Evolutionary conservation across 176 grass and related monocot genomes (phyloP).

Genomic region (Zizania latifolia): DNA sequence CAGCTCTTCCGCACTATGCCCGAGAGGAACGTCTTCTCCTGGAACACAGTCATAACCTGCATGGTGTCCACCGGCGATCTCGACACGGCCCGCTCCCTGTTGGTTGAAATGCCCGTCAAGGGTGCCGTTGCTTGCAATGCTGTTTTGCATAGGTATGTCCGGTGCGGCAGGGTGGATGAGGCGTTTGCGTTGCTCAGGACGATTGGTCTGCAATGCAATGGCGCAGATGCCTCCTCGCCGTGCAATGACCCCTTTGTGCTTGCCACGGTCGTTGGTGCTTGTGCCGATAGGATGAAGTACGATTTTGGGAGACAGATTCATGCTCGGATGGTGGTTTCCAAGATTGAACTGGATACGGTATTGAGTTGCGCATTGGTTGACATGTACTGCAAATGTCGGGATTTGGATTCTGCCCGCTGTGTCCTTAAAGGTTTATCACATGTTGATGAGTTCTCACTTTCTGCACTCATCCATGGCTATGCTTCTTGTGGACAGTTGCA

Average conservation of each 20-base stretch:
- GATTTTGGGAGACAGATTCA: conserved; percentile 54
- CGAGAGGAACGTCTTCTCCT: conserved; percentile 51
- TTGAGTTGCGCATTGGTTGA: conserved; percentile 48
- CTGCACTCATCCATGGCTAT: conserved; percentile 49
- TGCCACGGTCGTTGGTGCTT: conserved; percentile 55
- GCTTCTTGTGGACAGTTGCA: conserved; percentile 31
- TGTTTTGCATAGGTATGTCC: conserved; percentile 42
- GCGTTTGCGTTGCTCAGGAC: conserved; percentile 47
- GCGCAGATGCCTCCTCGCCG: not conserved
- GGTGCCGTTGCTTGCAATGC: conserved; percentile 45
- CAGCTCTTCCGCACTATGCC: conserved; percentile 51
- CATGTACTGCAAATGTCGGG: conserved; percentile 66
- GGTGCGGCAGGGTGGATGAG: conserved; percentile 20
- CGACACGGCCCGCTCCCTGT: conserved; percentile 12
- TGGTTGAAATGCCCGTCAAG: conserved; percentile 53
- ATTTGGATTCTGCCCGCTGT: conserved; percentile 34
- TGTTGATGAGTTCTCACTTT: conserved; percentile 58
- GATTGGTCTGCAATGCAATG: not conserved
- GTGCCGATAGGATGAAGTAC: conserved; percentile 32
- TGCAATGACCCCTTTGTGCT: conserved; percentile 58
- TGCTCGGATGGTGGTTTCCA: conserved; percentile 32
- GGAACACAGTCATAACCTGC: conserved; percentile 49
- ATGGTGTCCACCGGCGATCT: conserved; percentile 36
- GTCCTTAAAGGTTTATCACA: conserved; percentile 30
- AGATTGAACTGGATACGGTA: conserved; percentile 42